Percentiles rank a stretch among this genome's conserved stretches.
These are phyloP conservation scores for Dothideomycetes sp. DNA, from an alignment of 2,329 filamentous ascomycete species.

Conservation along the genomic window DNA sequence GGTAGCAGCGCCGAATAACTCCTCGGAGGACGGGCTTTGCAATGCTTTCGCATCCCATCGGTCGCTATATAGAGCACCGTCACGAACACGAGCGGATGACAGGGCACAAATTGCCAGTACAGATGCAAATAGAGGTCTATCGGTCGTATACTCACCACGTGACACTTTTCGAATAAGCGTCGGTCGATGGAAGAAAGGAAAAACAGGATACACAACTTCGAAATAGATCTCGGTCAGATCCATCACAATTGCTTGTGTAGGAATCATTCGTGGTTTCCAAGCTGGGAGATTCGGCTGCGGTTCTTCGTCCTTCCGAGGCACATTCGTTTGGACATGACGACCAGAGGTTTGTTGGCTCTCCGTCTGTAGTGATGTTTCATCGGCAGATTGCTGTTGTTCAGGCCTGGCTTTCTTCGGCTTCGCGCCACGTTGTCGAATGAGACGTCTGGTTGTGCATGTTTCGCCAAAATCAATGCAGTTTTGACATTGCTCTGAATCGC, in stretches of 20 bases:
- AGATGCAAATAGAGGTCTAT: conserved; percentile 38
- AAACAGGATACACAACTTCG: conserved; percentile 43
- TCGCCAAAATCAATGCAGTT: conserved; percentile 43
- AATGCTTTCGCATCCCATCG: conserved; percentile 38
- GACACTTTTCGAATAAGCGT: conserved; percentile 33
- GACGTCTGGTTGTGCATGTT: conserved; percentile 40
- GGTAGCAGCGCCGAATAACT: conserved; percentile 36
- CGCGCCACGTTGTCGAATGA: conserved; percentile 29
- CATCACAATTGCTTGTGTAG: conserved; percentile 29
- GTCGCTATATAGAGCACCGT: conserved; percentile 37
- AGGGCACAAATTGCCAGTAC: conserved; percentile 47
- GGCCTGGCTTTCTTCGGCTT: conserved; percentile 1
- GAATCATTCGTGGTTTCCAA: conserved; percentile 6
- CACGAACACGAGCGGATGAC: conserved; percentile 40
- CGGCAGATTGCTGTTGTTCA: background rate
- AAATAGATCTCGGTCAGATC: conserved; percentile 41
- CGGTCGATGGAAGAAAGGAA: conserved; percentile 40
- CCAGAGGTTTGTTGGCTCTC: background rate
- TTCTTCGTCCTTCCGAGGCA: conserved; percentile 17
- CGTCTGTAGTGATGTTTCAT: background rate
- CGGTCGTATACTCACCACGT: conserved; percentile 31
- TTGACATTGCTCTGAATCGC: conserved; percentile 37
- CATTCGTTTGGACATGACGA: background rate
- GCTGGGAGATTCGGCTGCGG: conserved; percentile 23
- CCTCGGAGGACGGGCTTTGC: conserved; percentile 32